Evolutionary conservation across 805 yeast genomes (phyloP), one percentile per base, ranked within the genome.

Genomic region (Wickerhamomyces chaumierensis): DNA sequence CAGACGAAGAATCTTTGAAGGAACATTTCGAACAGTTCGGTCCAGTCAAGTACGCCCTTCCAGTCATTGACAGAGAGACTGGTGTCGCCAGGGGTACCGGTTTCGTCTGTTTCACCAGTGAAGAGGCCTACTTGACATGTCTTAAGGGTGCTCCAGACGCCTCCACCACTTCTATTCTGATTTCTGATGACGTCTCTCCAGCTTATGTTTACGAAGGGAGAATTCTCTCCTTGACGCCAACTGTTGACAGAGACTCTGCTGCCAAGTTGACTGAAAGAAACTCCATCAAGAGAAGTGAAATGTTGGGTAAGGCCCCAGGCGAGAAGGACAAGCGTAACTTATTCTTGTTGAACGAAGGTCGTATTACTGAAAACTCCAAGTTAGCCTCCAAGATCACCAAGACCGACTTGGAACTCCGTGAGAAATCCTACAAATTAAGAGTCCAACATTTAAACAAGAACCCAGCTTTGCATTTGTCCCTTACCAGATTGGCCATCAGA

Each of bases 21-120:
- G 85, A 77, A 38, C 97, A 90, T 57, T 92, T 92, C 52, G 47
- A 53, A 20, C 71, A 75, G 48, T 87, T 92, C 56, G 98, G 98
- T 12, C 72, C 82, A 6, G 86, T 92, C 18, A 80, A 81, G 49
- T 92, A 87, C 56, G 98, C 98, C 1, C 68, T 92, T 34, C 96
- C 97, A 0, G 98, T 92, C 13, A 68, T 81, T 45, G 98, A 92
- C 53, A 82, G 68, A 53, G 81, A 68, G 39, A 78, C 95, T 3
- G 94, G 94, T 5, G 64, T 84, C 43, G 90, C 97, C 12, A 83
- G 71, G 56, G 98, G 98, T 45, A 81, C 96, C 1, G 98, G 96
- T 0, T 92, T 92, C 56, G 95, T 92, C 33, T 94, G 95, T 0
- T 92, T 92, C 56, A 60, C 57, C 37, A 63, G 69, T 18, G 74